phyloP scores from a whole-genome alignment of 768 basidiomycete species.

The Sarcodon aspratus region DNA sequence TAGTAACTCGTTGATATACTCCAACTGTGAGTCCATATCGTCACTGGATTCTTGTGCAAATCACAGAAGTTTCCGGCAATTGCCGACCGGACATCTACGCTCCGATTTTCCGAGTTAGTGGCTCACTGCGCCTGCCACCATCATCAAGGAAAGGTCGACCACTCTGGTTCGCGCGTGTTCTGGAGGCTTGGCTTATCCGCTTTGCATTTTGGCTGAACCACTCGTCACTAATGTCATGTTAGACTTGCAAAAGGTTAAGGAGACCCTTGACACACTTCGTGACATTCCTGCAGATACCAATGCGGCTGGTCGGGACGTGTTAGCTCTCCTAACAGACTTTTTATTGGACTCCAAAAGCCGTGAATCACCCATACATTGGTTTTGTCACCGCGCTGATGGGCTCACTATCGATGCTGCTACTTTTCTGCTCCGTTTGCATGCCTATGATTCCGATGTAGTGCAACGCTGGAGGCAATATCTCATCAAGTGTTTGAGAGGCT shows the following conservation, averaged over 20 bases:
- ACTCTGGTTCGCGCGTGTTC: background rate
- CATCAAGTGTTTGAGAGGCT: constrained; percentile 43
- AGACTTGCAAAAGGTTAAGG: constrained; percentile 26
- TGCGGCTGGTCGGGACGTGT: constrained; percentile 33
- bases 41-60: background rate
- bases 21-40: constrained; percentile 18
- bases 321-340: constrained; percentile 39
- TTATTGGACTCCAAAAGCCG: constrained; percentile 26
- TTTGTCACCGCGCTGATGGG: constrained; percentile 51
- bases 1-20: constrained; percentile 44
- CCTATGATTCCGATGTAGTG: constrained; percentile 51
- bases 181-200: background rate
- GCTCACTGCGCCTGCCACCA: too few relatives aligned
- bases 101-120: too few relatives aligned
- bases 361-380: constrained; percentile 59
- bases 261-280: constrained; percentile 42
- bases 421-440: constrained; percentile 75
- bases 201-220: constrained; percentile 6
- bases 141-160: constrained; percentile 3
- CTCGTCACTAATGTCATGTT: constrained; percentile 11
- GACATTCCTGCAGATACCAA: constrained; percentile 45
- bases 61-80: too few relatives aligned
- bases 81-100: too few relatives aligned
- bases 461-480: constrained; percentile 53
- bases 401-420: constrained; percentile 57